These are phyloP conservation scores for Luffa aegyptiaca DNA, from an alignment of 306 rosid species.

Conservation along the genomic window DNA sequence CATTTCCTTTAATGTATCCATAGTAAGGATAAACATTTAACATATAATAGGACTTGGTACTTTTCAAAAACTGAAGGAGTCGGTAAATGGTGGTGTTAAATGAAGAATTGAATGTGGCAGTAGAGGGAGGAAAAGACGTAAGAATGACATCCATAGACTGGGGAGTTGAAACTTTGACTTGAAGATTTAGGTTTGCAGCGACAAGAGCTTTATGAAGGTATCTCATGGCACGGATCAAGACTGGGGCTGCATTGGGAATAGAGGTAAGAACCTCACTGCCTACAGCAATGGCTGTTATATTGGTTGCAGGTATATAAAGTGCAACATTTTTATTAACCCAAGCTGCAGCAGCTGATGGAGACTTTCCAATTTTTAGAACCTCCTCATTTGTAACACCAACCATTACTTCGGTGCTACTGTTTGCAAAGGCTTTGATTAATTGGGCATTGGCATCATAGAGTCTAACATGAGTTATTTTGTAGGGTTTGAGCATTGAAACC, in stretches of 20 bases:
- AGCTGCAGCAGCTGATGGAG: slow-evolving; percentile 60
- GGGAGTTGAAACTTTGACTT: slow-evolving; percentile 69
- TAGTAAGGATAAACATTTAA: slow-evolving; percentile 49
- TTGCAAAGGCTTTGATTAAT: slow-evolving; percentile 64
- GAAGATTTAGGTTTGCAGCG: slow-evolving; percentile 63
- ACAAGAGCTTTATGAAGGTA: slow-evolving; percentile 33
- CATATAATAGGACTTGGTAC: slow-evolving; percentile 55
- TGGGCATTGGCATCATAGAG: slow-evolving; percentile 62
- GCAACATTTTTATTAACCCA: slow-evolving; percentile 75
- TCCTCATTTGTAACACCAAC: slow-evolving; percentile 71
- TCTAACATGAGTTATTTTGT: slow-evolving; percentile 61
- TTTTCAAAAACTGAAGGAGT: slow-evolving; percentile 53
- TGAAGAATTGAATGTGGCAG: slow-evolving; percentile 58
- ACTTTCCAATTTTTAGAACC: slow-evolving; percentile 56
- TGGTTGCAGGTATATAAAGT: slow-evolving; percentile 68
- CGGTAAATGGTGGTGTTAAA: slow-evolving; percentile 29
- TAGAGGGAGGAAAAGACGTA: slow-evolving; percentile 71
- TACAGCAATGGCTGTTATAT: slow-evolving; percentile 71
- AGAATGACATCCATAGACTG: slow-evolving; percentile 64
- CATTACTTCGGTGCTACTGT: slow-evolving; percentile 54
- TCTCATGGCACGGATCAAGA: slow-evolving; percentile 72
- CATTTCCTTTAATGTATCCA: slow-evolving; percentile 51
- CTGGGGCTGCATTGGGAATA: slow-evolving; percentile 56
- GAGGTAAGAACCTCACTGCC: slow-evolving; percentile 77
- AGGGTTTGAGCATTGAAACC: slow-evolving; percentile 53